A percentile compares a stretch with the other conserved stretches of the same genome.
Evolutionary conservation across 2,329 filamentous ascomycete species (phyloP).

Genomic region (Pseudogymnoascus sp.): DNA sequence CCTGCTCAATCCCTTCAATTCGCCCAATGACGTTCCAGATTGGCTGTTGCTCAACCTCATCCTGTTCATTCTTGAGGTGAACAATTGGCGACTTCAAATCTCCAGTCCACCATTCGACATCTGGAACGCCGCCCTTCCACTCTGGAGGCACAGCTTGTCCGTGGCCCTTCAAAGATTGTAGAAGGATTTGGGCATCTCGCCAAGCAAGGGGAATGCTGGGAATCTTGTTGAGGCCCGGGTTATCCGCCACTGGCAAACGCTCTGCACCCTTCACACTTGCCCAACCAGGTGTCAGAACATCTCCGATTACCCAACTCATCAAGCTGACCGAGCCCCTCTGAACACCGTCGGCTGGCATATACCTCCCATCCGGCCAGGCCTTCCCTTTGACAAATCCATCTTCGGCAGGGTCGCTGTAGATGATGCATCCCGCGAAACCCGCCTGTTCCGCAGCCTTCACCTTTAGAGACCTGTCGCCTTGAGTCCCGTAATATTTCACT

Average conservation of each 20-base stretch:
- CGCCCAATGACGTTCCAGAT: slow-evolving; percentile 90
- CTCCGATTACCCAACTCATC: slow-evolving; percentile 76
- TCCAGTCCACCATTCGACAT: slow-evolving; percentile 78
- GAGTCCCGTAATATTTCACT: slow-evolving; percentile 69
- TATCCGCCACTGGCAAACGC: slow-evolving; percentile 61
- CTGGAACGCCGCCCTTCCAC: slow-evolving; percentile 72
- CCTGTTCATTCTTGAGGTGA: slow-evolving; percentile 76
- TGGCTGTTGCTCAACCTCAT: slow-evolving; percentile 70
- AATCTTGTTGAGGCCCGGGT: slow-evolving; percentile 67
- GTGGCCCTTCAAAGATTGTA: slow-evolving; percentile 67
- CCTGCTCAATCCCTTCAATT: slow-evolving; percentile 76
- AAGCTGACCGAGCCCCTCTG: slow-evolving; percentile 75
- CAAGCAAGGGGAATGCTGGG: slow-evolving; percentile 85
- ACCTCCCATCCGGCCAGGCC: slow-evolving; percentile 67
- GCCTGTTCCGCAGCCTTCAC: slow-evolving; percentile 83
- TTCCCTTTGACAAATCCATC: slow-evolving; percentile 71
- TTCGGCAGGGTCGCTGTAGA: slow-evolving; percentile 84
- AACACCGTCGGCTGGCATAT: slow-evolving; percentile 72
- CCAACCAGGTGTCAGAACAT: slow-evolving; percentile 86
- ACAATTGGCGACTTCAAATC: slow-evolving; percentile 67
- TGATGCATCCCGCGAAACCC: slow-evolving; percentile 78
- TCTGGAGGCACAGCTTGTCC: slow-evolving; percentile 59
- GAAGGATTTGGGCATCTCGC: slow-evolving; percentile 74
- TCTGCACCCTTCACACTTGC: slow-evolving; percentile 60
- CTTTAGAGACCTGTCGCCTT: slow-evolving; percentile 68